Conservation (phyloP, 2,329 filamentous ascomycete genomes). For the Geoglossum cookeanum region DNA sequence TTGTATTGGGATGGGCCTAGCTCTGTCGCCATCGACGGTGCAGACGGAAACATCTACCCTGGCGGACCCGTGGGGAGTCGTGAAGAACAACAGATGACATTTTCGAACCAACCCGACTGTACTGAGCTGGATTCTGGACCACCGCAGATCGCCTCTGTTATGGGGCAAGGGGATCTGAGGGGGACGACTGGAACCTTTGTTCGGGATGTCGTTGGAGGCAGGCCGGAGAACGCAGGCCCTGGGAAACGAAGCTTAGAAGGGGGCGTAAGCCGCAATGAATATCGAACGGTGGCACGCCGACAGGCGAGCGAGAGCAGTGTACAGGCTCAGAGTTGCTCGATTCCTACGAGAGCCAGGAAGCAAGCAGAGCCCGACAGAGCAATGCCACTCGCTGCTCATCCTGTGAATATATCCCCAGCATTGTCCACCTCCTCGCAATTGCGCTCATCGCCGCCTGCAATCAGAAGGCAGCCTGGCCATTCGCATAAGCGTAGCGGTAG, state of each 20-base stretch:
- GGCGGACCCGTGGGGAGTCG: constrained; percentile 51
- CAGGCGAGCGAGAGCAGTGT: constrained; percentile 3
- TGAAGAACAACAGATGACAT: constrained; percentile 25
- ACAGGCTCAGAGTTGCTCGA: background rate
- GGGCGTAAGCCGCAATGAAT: background rate
- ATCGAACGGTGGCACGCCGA: background rate
- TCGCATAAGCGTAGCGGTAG: constrained; percentile 72
- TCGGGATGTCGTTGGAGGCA: background rate
- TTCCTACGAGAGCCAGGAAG: background rate
- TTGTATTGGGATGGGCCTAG: constrained; percentile 71
- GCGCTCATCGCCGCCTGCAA: constrained; percentile 11
- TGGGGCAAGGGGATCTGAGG: constrained; percentile 13
- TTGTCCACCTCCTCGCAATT: constrained; percentile 16
- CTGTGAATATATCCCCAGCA: background rate
- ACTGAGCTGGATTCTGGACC: constrained; percentile 26
- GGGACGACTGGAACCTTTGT: background rate
- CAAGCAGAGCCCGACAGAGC: background rate
- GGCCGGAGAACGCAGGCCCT: background rate
- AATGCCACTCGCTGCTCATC: background rate
- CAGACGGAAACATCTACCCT: constrained; percentile 50
- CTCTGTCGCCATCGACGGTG: constrained; percentile 34
- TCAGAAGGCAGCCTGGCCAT: constrained; percentile 18
- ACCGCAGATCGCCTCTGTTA: constrained; percentile 24
- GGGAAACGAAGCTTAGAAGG: background rate
- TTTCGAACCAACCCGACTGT: constrained; percentile 24